A percentile compares a stretch with the other conserved stretches of the same genome.
phyloP scores from a whole-genome alignment of 768 basidiomycete genomes.

The Amanita inopinata region DNA sequence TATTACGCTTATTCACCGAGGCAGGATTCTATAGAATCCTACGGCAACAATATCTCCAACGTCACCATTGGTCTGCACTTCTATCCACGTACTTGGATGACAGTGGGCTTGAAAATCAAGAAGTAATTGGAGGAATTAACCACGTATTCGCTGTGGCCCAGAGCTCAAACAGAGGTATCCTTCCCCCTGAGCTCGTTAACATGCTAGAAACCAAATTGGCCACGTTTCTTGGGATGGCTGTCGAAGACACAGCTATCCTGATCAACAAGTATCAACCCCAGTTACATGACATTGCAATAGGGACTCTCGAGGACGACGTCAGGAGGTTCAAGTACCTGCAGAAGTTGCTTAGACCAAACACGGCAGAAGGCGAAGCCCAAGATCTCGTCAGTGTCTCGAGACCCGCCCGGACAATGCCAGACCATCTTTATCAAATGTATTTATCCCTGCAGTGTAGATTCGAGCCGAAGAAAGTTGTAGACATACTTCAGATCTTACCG shows the following conservation, averaged over 20 bases:
- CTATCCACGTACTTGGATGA: constrained; percentile 71
- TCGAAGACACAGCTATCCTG: constrained; percentile 62
- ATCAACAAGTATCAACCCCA: constrained; percentile 60
- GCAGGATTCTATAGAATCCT: constrained; percentile 92
- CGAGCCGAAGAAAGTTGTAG: constrained; percentile 53
- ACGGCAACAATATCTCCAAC: constrained; percentile 68
- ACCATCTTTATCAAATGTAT: constrained; percentile 48
- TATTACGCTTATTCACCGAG: constrained; percentile 59
- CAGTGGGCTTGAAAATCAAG: constrained; percentile 44
- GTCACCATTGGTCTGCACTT: constrained; percentile 66
- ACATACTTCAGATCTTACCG: constrained; percentile 48
- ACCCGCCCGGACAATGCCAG: constrained; percentile 35
- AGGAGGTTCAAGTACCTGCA: constrained; percentile 68
- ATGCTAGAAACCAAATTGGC: constrained; percentile 54
- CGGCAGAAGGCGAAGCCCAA: constrained; percentile 33
- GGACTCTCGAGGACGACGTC: constrained; percentile 31
- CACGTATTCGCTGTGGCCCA: constrained; percentile 44
- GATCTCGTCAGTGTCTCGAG: constrained; percentile 14
- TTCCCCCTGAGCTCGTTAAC: constrained; percentile 46
- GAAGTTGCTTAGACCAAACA: constrained; percentile 49
- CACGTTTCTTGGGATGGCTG: constrained; percentile 47
- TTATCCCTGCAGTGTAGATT: constrained; percentile 65
- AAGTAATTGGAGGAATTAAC: constrained; percentile 59
- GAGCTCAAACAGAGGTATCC: constrained; percentile 33
- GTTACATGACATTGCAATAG: constrained; percentile 57